Evolutionary conservation across 2,329 filamentous ascomycete species (phyloP), one percentile per base, ranked within the genome.

Genomic region (Talaromyces sp.): DNA sequence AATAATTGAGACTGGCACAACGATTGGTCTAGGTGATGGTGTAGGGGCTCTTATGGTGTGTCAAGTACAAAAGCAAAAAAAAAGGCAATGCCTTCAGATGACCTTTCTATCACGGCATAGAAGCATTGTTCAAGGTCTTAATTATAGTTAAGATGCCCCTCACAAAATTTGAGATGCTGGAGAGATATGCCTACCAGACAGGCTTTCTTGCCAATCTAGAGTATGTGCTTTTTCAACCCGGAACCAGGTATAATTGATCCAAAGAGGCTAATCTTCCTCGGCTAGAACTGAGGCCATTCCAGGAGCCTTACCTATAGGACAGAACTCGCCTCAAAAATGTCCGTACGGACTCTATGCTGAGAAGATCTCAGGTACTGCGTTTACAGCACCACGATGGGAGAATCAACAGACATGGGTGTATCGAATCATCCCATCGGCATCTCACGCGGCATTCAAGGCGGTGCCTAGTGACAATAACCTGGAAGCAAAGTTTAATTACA

Each of bases 241-340:
- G 23, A 23, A 23, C 23, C 23, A 2, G 23, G 23, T 23, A 23
- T 23, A 23, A 23, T 23, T 23, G 23, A 23, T 23, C 23, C 23
- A 23, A 23, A 23, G 23, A 23, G 23, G 23, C 23, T 23, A 23
- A 23, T 23, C 23, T 23, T 23, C 23, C 23, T 30, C 52, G 9
- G 54, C 9, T 8, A 92, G 89, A 73, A 86, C 89, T 50, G 91
- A 95, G 80, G 90, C 90, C 50, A 80, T 94, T 61, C 81, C 87
- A n/a, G 89, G 87, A 18, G 88, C 91, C 4, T 81, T 94, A 6
- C 91, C 92, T 9, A 72, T 91, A 62, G 91, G 84, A 56, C 84
- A 87, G 50, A 96, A 96, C 80, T 91, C 89, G 4, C 92, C 92
- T 0, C 91, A 96, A 73, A 91, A 92, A 71, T 87, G 87, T 0